phyloP scores from a whole-genome alignment of 768 basidiomycete species.

The Suillus cothurnatus region DNA sequence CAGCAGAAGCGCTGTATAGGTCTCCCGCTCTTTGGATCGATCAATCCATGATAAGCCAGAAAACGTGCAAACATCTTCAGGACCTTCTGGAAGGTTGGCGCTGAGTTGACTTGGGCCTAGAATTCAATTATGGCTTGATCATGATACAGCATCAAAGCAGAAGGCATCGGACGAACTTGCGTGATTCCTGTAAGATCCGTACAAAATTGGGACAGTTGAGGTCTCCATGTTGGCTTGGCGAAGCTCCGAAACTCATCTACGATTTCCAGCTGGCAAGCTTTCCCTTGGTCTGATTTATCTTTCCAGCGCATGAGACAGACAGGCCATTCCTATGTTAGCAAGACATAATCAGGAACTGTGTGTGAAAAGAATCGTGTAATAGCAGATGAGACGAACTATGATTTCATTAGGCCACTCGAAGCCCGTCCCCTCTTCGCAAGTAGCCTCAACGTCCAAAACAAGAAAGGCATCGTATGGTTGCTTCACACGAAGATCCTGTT shows the following conservation, averaged over 20 bases:
- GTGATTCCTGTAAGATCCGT: slow-evolving; percentile 87
- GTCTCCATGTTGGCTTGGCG: slow-evolving; percentile 86
- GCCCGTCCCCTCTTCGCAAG: slow-evolving; percentile 63
- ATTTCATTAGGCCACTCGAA: slow-evolving; percentile 95
- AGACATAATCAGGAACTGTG: slow-evolving; percentile 13
- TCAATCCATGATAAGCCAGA: slow-evolving; percentile 69
- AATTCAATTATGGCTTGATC: slow-evolving; percentile 10
- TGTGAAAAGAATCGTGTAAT: slow-evolving; percentile 1
- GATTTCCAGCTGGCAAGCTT: slow-evolving; percentile 60
- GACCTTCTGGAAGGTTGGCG: slow-evolving; percentile 76
- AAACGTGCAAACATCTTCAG: slow-evolving; percentile 65
- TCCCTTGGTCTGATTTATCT: slow-evolving; percentile 53
- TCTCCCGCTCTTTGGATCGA: slow-evolving; percentile 58
- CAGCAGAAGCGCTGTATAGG: slow-evolving; percentile 70
- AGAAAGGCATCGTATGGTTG: slow-evolving; percentile 78
- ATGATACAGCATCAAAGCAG: slow-evolving; percentile 9
- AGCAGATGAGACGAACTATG: slow-evolving; percentile 60
- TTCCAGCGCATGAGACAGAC: slow-evolving; percentile 87
- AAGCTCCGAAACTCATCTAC: slow-evolving; percentile 86
- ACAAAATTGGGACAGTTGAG: slow-evolving; percentile 82
- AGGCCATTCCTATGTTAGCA: slow-evolving; percentile 77
- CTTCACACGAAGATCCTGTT: slow-evolving; percentile 25
- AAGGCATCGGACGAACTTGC: slow-evolving; percentile 60
- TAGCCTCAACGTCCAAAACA: slow-evolving; percentile 89
- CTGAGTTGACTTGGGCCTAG: slow-evolving; percentile 80